A percentile compares a stretch with the other conserved stretches of the same genome.
Evolutionary conservation across 2,329 filamentous ascomycete genomes (phyloP).

Genomic region (Elsinoe australis): DNA sequence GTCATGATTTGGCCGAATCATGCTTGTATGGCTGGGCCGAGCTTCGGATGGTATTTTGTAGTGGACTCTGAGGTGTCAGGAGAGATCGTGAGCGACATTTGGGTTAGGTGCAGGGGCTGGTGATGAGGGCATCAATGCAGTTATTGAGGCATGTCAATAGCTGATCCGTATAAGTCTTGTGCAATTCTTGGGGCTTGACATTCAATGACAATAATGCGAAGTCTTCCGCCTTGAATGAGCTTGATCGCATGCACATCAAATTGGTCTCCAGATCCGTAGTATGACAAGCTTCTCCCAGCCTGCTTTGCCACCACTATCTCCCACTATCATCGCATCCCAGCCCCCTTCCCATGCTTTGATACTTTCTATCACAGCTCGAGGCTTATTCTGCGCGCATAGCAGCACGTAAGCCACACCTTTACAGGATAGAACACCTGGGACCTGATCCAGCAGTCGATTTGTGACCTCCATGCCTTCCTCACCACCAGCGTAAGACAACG

Average conservation of each 20-base stretch:
- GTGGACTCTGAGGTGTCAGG: slow-evolving; percentile 56
- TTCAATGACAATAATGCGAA: too few relatives aligned
- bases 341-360: slow-evolving; percentile 50
- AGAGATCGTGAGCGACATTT: slow-evolving; percentile 62
- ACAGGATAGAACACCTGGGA: slow-evolving; percentile 56
- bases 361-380: slow-evolving; percentile 60
- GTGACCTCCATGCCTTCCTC: slow-evolving; percentile 91
- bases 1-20: slow-evolving; percentile 73
- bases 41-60: slow-evolving; percentile 65
- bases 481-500: slow-evolving; percentile 83
- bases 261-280: slow-evolving; percentile 55
- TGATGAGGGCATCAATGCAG: slow-evolving; percentile 29
- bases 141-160: too few relatives aligned
- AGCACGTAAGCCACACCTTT: slow-evolving; percentile 82
- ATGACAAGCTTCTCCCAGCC: slow-evolving; percentile 94
- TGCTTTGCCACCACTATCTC: slow-evolving; percentile 73
- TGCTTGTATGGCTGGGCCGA: slow-evolving; percentile 66
- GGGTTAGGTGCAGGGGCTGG: slow-evolving; percentile 65
- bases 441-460: slow-evolving; percentile 61
- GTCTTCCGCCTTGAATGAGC: too few relatives aligned
- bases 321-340: slow-evolving; percentile 73
- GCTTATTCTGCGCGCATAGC: slow-evolving; percentile 84
- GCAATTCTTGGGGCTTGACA: too few relatives aligned
- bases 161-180: too few relatives aligned
- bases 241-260: background rate